Percentiles rank a stretch among this genome's conserved stretches.
Evolutionary conservation across 495 filamentous ascomycete species (phyloP).

Genomic region (Penicillium argentinense): DNA sequence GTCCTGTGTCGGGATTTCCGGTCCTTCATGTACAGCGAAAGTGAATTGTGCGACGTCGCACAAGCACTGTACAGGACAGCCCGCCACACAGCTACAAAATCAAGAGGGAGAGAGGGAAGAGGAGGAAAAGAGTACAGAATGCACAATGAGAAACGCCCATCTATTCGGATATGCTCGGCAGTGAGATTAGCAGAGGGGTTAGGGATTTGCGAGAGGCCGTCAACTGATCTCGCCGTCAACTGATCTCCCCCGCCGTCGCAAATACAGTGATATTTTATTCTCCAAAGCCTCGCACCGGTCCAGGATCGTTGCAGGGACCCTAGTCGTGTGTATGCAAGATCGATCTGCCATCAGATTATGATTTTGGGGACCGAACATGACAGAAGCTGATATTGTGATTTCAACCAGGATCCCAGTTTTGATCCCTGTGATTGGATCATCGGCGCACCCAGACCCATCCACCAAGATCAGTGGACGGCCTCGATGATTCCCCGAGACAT

Average conservation of each 20-base stretch:
- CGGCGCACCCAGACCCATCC: constrained; percentile 11
- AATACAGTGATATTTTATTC: too few species aligned
- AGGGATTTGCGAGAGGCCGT: too few species aligned
- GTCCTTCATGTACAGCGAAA: neutral
- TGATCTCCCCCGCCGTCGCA: too few species aligned
- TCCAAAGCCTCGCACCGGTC: neutral
- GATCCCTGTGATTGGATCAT: constrained; percentile 18
- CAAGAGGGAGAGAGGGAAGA: neutral
- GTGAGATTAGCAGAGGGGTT: too few species aligned
- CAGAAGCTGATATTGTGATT: neutral
- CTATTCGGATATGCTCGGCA: neutral
- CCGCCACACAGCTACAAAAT: neutral
- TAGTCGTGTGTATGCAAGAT: too few species aligned
- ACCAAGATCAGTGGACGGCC: constrained; percentile 19
- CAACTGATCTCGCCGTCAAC: too few species aligned
- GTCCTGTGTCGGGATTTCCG: neutral
- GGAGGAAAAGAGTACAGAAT: too few species aligned
- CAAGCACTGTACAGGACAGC: neutral
- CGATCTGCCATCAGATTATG: constrained; percentile 10
- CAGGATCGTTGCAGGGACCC: neutral
- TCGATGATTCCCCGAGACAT: constrained; percentile 12
- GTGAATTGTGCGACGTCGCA: constrained; percentile 7
- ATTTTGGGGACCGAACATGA: neutral
- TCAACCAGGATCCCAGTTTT: neutral
- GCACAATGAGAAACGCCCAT: neutral